A percentile compares a stretch with the other conserved stretches of the same genome.
Evolutionary conservation across 768 basidiomycete species (phyloP).

Genomic region (Austroboletus festivus): DNA sequence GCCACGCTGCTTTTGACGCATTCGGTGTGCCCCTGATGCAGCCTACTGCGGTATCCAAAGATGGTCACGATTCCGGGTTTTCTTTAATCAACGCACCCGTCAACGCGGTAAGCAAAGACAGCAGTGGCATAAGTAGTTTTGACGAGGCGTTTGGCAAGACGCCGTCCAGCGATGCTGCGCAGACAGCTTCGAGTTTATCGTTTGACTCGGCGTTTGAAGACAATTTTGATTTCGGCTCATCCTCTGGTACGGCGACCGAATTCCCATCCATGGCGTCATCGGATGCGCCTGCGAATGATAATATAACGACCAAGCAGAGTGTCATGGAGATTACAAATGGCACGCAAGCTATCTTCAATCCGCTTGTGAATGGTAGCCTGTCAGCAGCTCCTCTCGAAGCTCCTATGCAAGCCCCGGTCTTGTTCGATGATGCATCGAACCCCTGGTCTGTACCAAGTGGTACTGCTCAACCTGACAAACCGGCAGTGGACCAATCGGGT

Average conservation of each 20-base stretch:
- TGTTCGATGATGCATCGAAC: conserved; percentile 45
- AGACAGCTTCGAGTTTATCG: conserved; percentile 41
- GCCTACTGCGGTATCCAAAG: conserved; percentile 15
- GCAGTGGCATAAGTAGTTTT: conserved; percentile 52
- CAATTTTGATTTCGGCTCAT: conserved; percentile 59
- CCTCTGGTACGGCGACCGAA: conserved; percentile 33
- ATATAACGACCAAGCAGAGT: conserved; percentile 8
- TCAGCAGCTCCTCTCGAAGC: conserved; percentile 10
- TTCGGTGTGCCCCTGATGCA: conserved; percentile 37
- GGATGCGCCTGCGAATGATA: conserved; percentile 26
- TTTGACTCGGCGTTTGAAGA: conserved; percentile 68
- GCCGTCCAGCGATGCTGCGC: conserved; percentile 36
- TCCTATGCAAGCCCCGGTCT: conserved; percentile 26
- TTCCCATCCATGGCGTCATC: conserved; percentile 28
- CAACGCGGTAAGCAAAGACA: conserved; percentile 11
- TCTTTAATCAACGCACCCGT: conserved; percentile 16
- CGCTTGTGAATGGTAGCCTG: conserved; percentile 11
- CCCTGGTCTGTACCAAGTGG: conserved; percentile 4
- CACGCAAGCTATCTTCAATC: conserved; percentile 10
- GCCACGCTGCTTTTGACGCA: conserved; percentile 31
- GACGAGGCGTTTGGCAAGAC: conserved; percentile 71
- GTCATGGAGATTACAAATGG: conserved; percentile 6
- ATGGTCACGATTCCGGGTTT: conserved; percentile 19
- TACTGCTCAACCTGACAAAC: conserved; percentile 17
- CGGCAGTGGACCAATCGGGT: conserved; percentile 6